Conservation (phyloP, 192 early-diverging fungal species). For the Gamsiella multidivaricata region DNA sequence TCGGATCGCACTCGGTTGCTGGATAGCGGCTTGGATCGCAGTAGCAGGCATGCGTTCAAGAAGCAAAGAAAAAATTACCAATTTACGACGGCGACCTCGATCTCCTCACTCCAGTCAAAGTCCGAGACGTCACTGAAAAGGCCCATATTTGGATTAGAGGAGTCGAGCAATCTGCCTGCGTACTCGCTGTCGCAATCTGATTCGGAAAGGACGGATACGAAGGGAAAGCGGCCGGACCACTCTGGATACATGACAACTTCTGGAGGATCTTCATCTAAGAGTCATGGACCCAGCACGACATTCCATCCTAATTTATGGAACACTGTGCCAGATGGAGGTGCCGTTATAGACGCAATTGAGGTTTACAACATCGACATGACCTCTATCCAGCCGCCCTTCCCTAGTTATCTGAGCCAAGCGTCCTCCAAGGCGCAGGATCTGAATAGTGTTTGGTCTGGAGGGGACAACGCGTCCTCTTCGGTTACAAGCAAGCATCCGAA, state of each 20-base stretch:
- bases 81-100: background rate
- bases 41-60: constrained; percentile 13
- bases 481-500: too few species aligned
- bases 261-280: background rate
- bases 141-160: constrained; percentile 22
- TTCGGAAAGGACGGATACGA: background rate
- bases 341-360: constrained; percentile 1
- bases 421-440: background rate
- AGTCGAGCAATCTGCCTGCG: constrained; percentile 12
- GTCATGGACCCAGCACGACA: too few species aligned
- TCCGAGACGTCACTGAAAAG: background rate
- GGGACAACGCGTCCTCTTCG: background rate
- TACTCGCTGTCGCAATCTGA: constrained; percentile 8
- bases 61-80: constrained; percentile 28
- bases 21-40: background rate
- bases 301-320: background rate
- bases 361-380: constrained; percentile 1
- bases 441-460: background rate
- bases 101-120: background rate
- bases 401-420: constrained; percentile 1
- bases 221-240: constrained; percentile 22
- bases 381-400: constrained; percentile 5
- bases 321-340: background rate
- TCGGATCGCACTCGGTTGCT: background rate
- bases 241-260: background rate